Evolutionary conservation across 169 alveolate species (phyloP).

Genomic region (Plasmodium inui): DNA sequence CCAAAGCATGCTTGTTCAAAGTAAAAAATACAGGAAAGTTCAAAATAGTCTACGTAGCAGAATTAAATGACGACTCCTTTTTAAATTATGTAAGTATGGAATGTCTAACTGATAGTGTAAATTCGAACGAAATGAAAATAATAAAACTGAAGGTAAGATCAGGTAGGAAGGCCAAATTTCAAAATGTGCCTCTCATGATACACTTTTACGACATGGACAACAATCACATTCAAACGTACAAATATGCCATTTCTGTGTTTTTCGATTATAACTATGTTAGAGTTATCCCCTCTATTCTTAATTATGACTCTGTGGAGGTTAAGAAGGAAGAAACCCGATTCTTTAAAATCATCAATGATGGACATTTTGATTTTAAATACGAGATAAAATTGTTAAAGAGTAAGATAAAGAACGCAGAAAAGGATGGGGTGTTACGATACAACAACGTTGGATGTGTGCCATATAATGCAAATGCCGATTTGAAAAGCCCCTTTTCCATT

Average conservation of each 20-base stretch:
- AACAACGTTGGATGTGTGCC: not conserved
- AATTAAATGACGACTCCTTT: slow-evolving; percentile 42
- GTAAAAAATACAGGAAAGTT: slow-evolving; percentile 68
- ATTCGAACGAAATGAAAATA: slow-evolving; percentile 50
- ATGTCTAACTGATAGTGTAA: slow-evolving; percentile 17
- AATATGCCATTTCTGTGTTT: slow-evolving; percentile 28
- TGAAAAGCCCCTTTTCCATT: slow-evolving; percentile 43
- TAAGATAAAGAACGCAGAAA: slow-evolving; percentile 43
- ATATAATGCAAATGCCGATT: not conserved
- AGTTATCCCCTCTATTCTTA: slow-evolving; percentile 38
- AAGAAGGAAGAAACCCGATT: slow-evolving; percentile 52
- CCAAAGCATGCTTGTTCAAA: slow-evolving; percentile 43
- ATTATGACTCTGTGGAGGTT: slow-evolving; percentile 50
- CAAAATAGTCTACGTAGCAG: slow-evolving; percentile 15
- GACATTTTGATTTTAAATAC: slow-evolving; percentile 61
- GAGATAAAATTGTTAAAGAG: slow-evolving; percentile 38
- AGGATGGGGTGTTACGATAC: not conserved
- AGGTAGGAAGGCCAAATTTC: slow-evolving; percentile 32
- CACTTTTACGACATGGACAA: slow-evolving; percentile 53
- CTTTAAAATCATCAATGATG: slow-evolving; percentile 71
- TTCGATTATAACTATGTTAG: slow-evolving; percentile 66
- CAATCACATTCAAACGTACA: slow-evolving; percentile 63
- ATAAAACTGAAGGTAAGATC: slow-evolving; percentile 34
- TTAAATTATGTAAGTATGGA: slow-evolving; percentile 39
- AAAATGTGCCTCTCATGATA: slow-evolving; percentile 31